Conservation (phyloP, 2,329 filamentous ascomycete species). For the Podosphaera fusca region DNA sequence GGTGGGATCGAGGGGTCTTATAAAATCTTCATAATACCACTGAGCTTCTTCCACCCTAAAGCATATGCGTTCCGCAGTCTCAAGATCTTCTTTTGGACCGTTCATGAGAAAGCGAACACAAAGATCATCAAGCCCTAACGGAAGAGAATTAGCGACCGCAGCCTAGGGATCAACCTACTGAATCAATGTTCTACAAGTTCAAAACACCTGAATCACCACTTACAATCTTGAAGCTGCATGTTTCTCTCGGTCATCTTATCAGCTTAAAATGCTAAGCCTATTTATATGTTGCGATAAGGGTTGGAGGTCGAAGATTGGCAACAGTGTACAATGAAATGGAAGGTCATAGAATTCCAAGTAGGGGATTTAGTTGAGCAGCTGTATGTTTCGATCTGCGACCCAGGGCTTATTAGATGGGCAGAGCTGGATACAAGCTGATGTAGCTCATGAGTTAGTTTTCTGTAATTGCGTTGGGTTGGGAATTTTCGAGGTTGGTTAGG, state of each 20-base stretch:
- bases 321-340: not conserved
- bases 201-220: slow-evolving; percentile 11
- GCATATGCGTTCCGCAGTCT: slow-evolving; percentile 78
- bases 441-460: slow-evolving; percentile 12
- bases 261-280: slow-evolving; percentile 7
- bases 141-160: not conserved
- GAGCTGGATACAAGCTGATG: slow-evolving; percentile 15
- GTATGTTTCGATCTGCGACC: not conserved
- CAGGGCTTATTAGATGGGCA: not conserved
- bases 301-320: not conserved
- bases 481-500: not conserved
- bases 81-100: slow-evolving; percentile 73
- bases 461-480: not conserved
- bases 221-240: slow-evolving; percentile 81
- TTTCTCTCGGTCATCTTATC: slow-evolving; percentile 50
- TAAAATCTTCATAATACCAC: slow-evolving; percentile 99
- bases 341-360: not conserved
- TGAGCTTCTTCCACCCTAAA: slow-evolving; percentile 98
- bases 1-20: slow-evolving; percentile 65
- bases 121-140: slow-evolving; percentile 76
- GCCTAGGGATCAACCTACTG: not conserved
- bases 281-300: not conserved
- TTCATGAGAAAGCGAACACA: slow-evolving; percentile 98
- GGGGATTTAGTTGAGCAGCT: not conserved
- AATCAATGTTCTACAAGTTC: not conserved